phyloP scores from a whole-genome alignment of 140 eudicot species.

The Oenanthe javanica region DNA sequence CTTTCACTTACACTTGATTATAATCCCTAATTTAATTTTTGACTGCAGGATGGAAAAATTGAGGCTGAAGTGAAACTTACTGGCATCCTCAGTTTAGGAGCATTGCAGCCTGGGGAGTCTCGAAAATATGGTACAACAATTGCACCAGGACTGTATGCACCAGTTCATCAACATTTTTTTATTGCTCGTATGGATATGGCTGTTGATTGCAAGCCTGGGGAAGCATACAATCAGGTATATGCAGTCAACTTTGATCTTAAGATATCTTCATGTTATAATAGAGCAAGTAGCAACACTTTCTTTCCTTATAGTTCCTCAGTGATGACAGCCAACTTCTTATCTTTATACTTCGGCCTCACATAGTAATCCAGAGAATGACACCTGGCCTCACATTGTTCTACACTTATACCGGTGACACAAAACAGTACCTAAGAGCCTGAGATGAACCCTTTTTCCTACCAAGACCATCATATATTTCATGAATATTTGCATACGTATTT shows the following conservation, averaged over 20 bases:
- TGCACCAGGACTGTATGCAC: conserved; percentile 99
- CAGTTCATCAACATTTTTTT: conserved; percentile 97
- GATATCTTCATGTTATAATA: neutral
- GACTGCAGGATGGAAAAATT: conserved; percentile 89
- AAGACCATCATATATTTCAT: neutral
- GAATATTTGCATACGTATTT: neutral
- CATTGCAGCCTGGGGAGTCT: conserved; percentile 90
- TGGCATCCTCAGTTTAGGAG: conserved; percentile 96
- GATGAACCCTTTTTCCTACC: neutral
- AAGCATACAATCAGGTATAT: conserved; percentile 83
- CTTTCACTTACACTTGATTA: neutral
- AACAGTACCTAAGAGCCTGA: neutral
- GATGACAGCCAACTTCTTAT: neutral
- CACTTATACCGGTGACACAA: neutral
- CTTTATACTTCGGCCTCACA: neutral
- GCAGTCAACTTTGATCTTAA: neutral
- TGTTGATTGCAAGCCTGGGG: conserved; percentile 95
- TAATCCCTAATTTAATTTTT: conserved; percentile 8
- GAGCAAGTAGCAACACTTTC: neutral
- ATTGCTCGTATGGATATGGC: conserved; percentile 99
- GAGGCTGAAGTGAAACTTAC: conserved; percentile 99
- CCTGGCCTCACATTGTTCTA: neutral
- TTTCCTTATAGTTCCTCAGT: neutral
- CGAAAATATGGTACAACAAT: conserved; percentile 96
- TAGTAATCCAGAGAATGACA: neutral